A percentile compares a stretch with the other conserved stretches of the same genome.
Evolutionary conservation across 2,329 filamentous ascomycete genomes (phyloP).

Genomic region (Fusarium robinianum): DNA sequence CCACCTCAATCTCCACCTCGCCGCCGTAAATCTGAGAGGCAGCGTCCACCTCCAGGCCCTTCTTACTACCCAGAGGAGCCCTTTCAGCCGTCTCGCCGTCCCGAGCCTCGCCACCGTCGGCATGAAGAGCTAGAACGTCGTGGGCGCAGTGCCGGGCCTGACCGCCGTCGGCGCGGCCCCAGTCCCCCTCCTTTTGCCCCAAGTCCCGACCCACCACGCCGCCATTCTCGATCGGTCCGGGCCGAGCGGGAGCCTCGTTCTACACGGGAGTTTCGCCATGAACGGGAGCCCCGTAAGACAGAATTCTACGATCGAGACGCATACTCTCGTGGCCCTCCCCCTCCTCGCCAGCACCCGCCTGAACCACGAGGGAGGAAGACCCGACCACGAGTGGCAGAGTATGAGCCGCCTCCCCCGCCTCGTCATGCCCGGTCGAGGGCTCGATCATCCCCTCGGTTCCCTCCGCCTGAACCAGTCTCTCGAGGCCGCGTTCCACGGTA

Average conservation of each 20-base stretch:
- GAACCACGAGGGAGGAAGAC: slow-evolving; percentile 13
- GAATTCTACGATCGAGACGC: slow-evolving; percentile 16
- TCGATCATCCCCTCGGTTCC: slow-evolving; percentile 13
- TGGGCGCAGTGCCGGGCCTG: slow-evolving; percentile 30
- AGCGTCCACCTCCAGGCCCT: slow-evolving; percentile 24
- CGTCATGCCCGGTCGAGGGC: slow-evolving; percentile 24
- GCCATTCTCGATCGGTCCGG: slow-evolving; percentile 24
- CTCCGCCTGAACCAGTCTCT: slow-evolving; percentile 21
- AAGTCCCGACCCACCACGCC: slow-evolving; percentile 26
- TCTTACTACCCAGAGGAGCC: slow-evolving; percentile 25
- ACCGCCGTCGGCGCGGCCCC: slow-evolving; percentile 17
- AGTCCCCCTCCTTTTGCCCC: slow-evolving; percentile 26
- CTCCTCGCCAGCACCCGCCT: slow-evolving; percentile 2
- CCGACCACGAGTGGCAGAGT: slow-evolving; percentile 14
- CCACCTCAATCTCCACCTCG: slow-evolving; percentile 25
- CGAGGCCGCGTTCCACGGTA: slow-evolving; percentile 20
- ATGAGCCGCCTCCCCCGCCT: slow-evolving; percentile 18
- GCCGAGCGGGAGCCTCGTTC: slow-evolving; percentile 13
- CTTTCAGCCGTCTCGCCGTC: slow-evolving; percentile 8
- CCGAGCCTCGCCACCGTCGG: slow-evolving; percentile 9
- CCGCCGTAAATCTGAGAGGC: slow-evolving; percentile 31
- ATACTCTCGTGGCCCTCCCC: slow-evolving; percentile 9
- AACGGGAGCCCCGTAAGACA: slow-evolving; percentile 13
- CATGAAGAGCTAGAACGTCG: slow-evolving; percentile 27
- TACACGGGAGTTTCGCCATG: not conserved